These are phyloP conservation scores for Ceratobasidium sp. DNA, from an alignment of 1,284 basidiomycete genomes.

Conservation along the genomic window DNA sequence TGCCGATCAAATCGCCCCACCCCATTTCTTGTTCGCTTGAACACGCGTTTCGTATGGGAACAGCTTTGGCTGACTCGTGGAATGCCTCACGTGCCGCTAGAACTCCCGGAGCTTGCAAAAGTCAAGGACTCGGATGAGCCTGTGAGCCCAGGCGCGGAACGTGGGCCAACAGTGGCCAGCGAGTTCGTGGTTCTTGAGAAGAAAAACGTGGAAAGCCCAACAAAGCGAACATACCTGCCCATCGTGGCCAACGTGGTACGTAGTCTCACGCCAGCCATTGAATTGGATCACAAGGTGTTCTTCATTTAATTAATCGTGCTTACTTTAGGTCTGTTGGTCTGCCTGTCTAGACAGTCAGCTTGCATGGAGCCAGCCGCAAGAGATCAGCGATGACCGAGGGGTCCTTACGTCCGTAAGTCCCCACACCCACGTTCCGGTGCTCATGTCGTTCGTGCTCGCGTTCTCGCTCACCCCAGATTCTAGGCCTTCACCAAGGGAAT, in stretches of 20 bases:
- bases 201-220: slow-evolving; percentile 26
- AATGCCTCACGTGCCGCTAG: not conserved
- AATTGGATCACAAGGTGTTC: not conserved
- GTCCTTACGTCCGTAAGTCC: slow-evolving; percentile 35
- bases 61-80: too few relatives aligned
- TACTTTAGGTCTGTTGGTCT: slow-evolving; percentile 39
- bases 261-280: not conserved
- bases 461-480: not conserved
- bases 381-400: slow-evolving; percentile 22
- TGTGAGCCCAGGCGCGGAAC: slow-evolving; percentile 36
- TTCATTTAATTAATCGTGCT: not conserved
- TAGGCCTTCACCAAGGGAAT: slow-evolving; percentile 36
- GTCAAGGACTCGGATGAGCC: slow-evolving; percentile 42
- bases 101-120: slow-evolving; percentile 32
- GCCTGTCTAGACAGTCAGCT: slow-evolving; percentile 42
- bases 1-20: too few relatives aligned
- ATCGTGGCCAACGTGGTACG: slow-evolving; percentile 42
- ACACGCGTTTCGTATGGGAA: not conserved
- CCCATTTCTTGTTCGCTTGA: not conserved
- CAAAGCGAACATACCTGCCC: slow-evolving; percentile 11
- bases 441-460: not conserved
- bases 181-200: slow-evolving; percentile 32
- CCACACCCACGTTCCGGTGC: not conserved
- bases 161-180: slow-evolving; percentile 28
- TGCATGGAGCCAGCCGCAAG: slow-evolving; percentile 28